phyloP scores from a whole-genome alignment of 495 filamentous ascomycete species.

The Podospora sp. region DNA sequence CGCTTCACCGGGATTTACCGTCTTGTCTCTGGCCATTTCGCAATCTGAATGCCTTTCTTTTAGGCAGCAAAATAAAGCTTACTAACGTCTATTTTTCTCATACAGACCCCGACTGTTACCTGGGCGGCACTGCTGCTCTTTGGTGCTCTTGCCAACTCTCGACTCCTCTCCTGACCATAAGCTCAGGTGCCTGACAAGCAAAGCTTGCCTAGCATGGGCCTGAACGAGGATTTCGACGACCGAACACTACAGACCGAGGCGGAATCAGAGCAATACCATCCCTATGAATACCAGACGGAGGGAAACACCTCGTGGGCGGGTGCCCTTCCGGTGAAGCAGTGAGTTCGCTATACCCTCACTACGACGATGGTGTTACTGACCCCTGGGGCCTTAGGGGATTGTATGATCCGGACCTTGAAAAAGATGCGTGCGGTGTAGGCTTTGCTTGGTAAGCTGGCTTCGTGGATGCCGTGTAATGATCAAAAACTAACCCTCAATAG shows the following conservation, averaged over 20 bases:
- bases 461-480: background rate
- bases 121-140: conserved; percentile 25
- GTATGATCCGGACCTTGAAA: conserved; percentile 94
- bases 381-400: conserved; percentile 59
- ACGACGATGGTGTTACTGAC: conserved; percentile 13
- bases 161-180: conserved; percentile 7
- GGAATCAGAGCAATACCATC: conserved; percentile 55
- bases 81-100: background rate
- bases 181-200: conserved; percentile 30
- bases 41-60: background rate
- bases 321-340: conserved; percentile 92
- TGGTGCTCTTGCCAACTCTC: conserved; percentile 1
- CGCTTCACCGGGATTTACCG: background rate
- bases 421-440: conserved; percentile 99
- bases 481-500: conserved; percentile 47
- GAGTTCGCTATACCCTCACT: conserved; percentile 28
- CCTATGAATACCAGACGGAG: conserved; percentile 82
- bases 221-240: conserved; percentile 59
- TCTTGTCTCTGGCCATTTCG: conserved; percentile 1
- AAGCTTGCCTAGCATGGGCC: conserved; percentile 62
- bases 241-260: conserved; percentile 56
- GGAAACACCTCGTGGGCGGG: conserved; percentile 95
- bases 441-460: conserved; percentile 86
- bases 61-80: background rate
- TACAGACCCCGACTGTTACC: background rate